Percentiles rank a stretch among this genome's conserved stretches.
Evolutionary conservation across 495 filamentous ascomycete species (phyloP).

Genomic region (Niebla homalea): DNA sequence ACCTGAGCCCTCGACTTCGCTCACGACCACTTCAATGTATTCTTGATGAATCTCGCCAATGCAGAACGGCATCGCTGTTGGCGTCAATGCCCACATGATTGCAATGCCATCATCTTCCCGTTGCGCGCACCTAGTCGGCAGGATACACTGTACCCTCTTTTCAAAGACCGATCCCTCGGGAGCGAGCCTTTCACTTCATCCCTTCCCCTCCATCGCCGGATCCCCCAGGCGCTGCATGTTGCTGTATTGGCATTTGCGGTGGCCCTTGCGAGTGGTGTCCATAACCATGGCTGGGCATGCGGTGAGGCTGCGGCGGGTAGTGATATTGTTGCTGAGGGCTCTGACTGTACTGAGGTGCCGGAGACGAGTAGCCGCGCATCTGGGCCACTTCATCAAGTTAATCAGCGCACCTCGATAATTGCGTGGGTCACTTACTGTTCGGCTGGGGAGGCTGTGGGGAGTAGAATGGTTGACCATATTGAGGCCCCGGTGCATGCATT

Average conservation of each 20-base stretch:
- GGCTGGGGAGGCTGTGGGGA: conserved; percentile 48
- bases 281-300: conserved; percentile 44
- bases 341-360: conserved; percentile 46
- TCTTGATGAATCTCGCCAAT: too few species aligned
- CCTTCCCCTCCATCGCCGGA: conserved; percentile 38
- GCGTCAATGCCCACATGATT: too few species aligned
- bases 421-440: conserved; percentile 39
- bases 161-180: background rate
- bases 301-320: conserved; percentile 47
- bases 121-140: too few species aligned
- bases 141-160: too few species aligned
- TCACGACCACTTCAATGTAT: too few species aligned
- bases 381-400: conserved; percentile 36
- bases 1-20: too few species aligned
- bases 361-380: conserved; percentile 45
- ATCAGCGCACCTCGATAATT: conserved; percentile 19
- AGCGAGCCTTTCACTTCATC: conserved; percentile 35
- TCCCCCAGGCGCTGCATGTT: conserved; percentile 28
- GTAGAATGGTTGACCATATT: conserved; percentile 55
- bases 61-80: too few species aligned
- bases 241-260: conserved; percentile 30
- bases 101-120: too few species aligned
- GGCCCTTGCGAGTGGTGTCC: conserved; percentile 39
- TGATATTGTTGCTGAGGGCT: conserved; percentile 55
- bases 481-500: conserved; percentile 55